A percentile compares a stretch with the other conserved stretches of the same genome.
These are phyloP conservation scores for Lasiodiplodia theobromae DNA, from an alignment of 2,329 filamentous ascomycete genomes.

Conservation along the genomic window DNA sequence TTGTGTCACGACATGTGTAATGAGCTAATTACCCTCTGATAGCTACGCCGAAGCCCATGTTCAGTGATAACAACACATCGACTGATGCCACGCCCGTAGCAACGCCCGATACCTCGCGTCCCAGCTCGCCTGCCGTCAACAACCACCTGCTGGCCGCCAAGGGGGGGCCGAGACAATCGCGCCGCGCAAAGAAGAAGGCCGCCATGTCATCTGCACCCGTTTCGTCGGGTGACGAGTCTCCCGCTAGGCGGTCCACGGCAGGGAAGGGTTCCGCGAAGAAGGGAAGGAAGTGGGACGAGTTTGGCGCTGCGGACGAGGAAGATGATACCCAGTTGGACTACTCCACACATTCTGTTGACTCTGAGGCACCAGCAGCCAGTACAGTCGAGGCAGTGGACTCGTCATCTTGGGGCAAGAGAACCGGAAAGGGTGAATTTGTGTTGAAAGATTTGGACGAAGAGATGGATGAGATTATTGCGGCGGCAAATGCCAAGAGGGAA, in stretches of 20 bases:
- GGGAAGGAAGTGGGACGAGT: conserved; percentile 89
- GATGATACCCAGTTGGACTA: conserved; percentile 85
- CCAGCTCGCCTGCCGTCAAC: conserved; percentile 72
- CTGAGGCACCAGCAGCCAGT: conserved; percentile 53
- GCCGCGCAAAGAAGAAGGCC: conserved; percentile 76
- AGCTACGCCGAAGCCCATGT: conserved; percentile 41
- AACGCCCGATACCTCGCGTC: conserved; percentile 79
- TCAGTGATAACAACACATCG: conserved; percentile 52
- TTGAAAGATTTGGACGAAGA: conserved; percentile 93
- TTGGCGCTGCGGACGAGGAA: conserved; percentile 85
- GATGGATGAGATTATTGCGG: conserved; percentile 85
- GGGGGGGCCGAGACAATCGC: conserved; percentile 75
- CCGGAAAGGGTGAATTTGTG: conserved; percentile 88
- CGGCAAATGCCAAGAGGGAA: conserved; percentile 70
- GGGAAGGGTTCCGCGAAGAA: conserved; percentile 72
- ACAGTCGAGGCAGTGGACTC: conserved; percentile 77
- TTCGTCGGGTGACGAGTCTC: conserved; percentile 85
- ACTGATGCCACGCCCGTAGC: conserved; percentile 73
- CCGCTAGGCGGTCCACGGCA: conserved; percentile 59
- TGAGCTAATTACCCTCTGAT: not conserved
- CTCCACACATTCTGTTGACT: conserved; percentile 69
- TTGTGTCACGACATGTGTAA: conserved; percentile 67
- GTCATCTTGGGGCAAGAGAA: conserved; percentile 83
- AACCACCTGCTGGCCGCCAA: conserved; percentile 76
- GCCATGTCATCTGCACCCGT: conserved; percentile 62